phyloP scores from a whole-genome alignment of 768 basidiomycete genomes.

The Termitomyces sp. region DNA sequence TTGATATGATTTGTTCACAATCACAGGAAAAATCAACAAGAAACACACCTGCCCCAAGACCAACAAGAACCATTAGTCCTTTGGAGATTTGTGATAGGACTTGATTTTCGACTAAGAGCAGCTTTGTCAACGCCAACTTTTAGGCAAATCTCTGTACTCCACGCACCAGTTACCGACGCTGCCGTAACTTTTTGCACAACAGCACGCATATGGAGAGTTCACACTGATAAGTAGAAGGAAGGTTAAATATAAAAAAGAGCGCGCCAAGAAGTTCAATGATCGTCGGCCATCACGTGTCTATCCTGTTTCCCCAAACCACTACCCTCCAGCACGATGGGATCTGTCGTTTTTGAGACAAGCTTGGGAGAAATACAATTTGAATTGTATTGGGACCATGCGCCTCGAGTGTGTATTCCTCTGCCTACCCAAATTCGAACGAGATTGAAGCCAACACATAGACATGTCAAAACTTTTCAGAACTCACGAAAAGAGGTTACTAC shows the following conservation, averaged over 20 bases:
- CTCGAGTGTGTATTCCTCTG: conserved; percentile 44
- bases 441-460: conserved; percentile 50
- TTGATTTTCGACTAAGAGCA: conserved; percentile 66
- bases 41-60: conserved; percentile 73
- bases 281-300: conserved; percentile 6
- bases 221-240: not conserved
- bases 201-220: conserved; percentile 59
- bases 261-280: not conserved
- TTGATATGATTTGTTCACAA: conserved; percentile 18
- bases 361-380: conserved; percentile 87
- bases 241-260: not conserved
- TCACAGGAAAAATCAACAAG: not conserved
- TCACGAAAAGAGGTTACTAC: conserved; percentile 91
- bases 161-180: conserved; percentile 83
- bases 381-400: conserved; percentile 91
- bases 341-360: conserved; percentile 77
- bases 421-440: conserved; percentile 4
- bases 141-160: not conserved
- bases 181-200: conserved; percentile 80
- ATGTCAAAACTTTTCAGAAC: conserved; percentile 91
- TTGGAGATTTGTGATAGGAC: conserved; percentile 78
- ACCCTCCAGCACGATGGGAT: conserved; percentile 29
- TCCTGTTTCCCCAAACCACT: not conserved
- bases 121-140: not conserved
- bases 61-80: conserved; percentile 89